Conservation (phyloP, 805 yeast species). For the Teunomyces funiuensis region DNA sequence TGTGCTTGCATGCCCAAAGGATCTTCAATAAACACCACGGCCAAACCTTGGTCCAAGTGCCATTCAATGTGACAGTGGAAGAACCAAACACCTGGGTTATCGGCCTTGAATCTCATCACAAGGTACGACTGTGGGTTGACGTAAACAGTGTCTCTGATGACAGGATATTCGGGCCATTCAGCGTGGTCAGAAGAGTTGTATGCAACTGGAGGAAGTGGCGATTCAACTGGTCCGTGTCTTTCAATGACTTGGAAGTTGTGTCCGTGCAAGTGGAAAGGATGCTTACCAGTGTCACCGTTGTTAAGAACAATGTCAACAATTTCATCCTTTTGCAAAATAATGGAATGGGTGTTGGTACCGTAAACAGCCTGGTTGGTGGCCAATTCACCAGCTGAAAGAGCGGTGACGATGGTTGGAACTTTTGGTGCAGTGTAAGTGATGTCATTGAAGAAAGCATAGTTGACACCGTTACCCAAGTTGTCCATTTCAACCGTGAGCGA, state of each 20-base stretch:
- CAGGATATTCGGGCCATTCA: conserved; percentile 68
- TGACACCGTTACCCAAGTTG: conserved; percentile 80
- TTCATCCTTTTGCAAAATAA: conserved; percentile 65
- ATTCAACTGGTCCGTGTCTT: conserved; percentile 62
- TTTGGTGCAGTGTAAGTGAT: conserved; percentile 75
- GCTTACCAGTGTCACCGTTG: conserved; percentile 87
- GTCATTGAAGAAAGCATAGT: conserved; percentile 96
- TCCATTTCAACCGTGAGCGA: conserved; percentile 80
- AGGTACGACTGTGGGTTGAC: conserved; percentile 83
- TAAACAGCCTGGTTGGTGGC: conserved; percentile 55
- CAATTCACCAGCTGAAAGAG: conserved; percentile 64
- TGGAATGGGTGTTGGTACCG: conserved; percentile 80
- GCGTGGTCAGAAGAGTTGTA: conserved; percentile 51
- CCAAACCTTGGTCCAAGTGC: conserved; percentile 96
- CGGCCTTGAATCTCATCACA: conserved; percentile 83
- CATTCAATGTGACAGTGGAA: conserved; percentile 99
- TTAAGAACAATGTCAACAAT: conserved; percentile 80
- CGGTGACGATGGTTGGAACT: conserved; percentile 84
- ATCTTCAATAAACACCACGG: conserved; percentile 77
- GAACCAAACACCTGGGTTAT: conserved; percentile 97
- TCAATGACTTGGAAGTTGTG: conserved; percentile 81
- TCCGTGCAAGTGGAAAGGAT: conserved; percentile 98
- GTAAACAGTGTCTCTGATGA: conserved; percentile 79
- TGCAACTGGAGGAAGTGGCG: conserved; percentile 52
- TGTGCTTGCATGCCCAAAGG: conserved; percentile 64